phyloP scores from a whole-genome alignment of 2,329 filamentous ascomycete genomes.

The Grosmannia clavigera region DNA sequence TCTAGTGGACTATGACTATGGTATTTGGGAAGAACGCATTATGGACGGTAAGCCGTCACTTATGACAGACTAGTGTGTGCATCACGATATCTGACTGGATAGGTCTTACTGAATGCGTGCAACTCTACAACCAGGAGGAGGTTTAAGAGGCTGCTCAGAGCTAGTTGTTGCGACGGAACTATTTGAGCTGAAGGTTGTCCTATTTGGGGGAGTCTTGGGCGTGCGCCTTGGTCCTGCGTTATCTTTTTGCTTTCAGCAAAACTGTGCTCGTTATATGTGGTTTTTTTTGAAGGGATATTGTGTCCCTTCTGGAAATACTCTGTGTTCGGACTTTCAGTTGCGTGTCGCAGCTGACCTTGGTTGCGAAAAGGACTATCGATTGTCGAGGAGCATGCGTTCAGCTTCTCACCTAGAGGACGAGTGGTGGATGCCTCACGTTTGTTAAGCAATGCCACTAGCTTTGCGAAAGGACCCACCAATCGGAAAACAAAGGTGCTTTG shows the following conservation, averaged over 20 bases:
- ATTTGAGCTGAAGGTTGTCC: neutral
- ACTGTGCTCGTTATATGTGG: no score
- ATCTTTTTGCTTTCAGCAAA: neutral
- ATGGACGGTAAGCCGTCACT: constrained; percentile 52
- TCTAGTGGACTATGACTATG: constrained; percentile 95
- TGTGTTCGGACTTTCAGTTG: no score
- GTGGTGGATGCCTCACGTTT: neutral
- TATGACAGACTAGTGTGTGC: no score
- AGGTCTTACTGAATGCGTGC: constrained; percentile 1
- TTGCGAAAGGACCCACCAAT: neutral
- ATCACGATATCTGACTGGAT: neutral
- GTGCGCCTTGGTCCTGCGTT: neutral
- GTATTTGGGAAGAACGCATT: constrained; percentile 91
- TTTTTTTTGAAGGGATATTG: no score
- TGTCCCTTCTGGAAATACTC: no score
- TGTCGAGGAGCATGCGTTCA: neutral
- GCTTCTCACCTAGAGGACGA: neutral
- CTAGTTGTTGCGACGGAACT: neutral
- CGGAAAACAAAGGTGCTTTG: neutral
- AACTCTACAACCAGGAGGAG: neutral
- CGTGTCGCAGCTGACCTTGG: neutral
- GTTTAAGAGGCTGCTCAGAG: neutral
- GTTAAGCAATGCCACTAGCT: neutral
- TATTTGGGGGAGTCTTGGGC: neutral
- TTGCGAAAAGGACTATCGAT: neutral